Evolutionary conservation across 2,329 filamentous ascomycete genomes (phyloP).

Genomic region (Pyricularia grisea): DNA sequence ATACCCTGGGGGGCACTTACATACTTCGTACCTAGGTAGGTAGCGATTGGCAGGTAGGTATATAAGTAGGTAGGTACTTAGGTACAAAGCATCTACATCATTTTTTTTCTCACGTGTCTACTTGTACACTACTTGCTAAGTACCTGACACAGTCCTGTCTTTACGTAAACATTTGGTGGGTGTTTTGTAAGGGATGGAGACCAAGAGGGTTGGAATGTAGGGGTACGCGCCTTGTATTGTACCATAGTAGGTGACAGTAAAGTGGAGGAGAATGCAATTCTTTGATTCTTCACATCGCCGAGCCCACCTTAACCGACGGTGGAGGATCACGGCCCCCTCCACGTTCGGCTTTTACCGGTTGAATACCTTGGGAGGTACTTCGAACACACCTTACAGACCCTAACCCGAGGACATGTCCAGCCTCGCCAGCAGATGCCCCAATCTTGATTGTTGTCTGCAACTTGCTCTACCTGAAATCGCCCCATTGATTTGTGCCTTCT

Average conservation of each 20-base stretch:
- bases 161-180: not conserved
- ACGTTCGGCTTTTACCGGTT: not conserved
- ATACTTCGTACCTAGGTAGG: too few species aligned
- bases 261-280: not conserved
- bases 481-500: not conserved
- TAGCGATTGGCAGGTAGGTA: too few species aligned
- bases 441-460: too few species aligned
- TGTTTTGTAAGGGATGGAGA: not conserved
- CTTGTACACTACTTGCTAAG: too few species aligned
- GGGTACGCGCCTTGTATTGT: too few species aligned
- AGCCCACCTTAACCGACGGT: not conserved
- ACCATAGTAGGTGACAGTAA: too few species aligned
- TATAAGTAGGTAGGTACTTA: too few species aligned
- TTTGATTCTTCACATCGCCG: not conserved
- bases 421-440: not conserved
- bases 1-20: not conserved
- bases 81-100: too few species aligned
- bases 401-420: not conserved
- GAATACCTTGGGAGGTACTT: too few species aligned
- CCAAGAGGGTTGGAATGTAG: not conserved
- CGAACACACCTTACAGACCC: not conserved
- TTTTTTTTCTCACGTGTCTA: too few species aligned
- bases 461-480: not conserved
- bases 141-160: not conserved
- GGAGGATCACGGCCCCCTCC: not conserved